A percentile compares a stretch with the other conserved stretches of the same genome.
These are phyloP conservation scores for Laetiporus sulphureus DNA, from an alignment of 1,284 basidiomycete species.

Conservation along the genomic window DNA sequence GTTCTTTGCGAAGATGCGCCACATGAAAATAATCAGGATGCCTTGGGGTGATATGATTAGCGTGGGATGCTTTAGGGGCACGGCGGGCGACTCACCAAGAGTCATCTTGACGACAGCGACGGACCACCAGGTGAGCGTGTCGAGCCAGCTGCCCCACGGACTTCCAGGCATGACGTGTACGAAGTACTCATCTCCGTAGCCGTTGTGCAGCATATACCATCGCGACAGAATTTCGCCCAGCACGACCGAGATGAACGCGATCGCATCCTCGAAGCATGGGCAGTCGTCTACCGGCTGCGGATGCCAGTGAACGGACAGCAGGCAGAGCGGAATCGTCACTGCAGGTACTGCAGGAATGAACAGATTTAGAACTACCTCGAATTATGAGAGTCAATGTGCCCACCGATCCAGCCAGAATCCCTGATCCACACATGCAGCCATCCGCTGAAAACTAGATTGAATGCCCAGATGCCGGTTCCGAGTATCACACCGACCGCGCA, in stretches of 20 bases:
- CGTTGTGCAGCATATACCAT: slow-evolving; percentile 46
- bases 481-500: slow-evolving; percentile 61
- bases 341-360: slow-evolving; percentile 48
- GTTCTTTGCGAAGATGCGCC: slow-evolving; percentile 82
- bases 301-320: slow-evolving; percentile 81
- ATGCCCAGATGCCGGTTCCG: slow-evolving; percentile 62
- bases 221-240: slow-evolving; percentile 69
- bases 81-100: slow-evolving; percentile 33
- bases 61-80: neutral
- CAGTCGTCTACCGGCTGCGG: slow-evolving; percentile 94
- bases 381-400: slow-evolving; percentile 10
- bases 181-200: slow-evolving; percentile 28
- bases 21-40: slow-evolving; percentile 70
- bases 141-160: slow-evolving; percentile 41
- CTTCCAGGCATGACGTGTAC: slow-evolving; percentile 50
- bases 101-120: slow-evolving; percentile 57
- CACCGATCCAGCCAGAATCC: slow-evolving; percentile 48
- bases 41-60: slow-evolving; percentile 23
- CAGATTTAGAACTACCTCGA: neutral
- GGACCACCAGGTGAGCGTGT: slow-evolving; percentile 47
- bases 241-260: slow-evolving; percentile 84
- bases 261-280: slow-evolving; percentile 97
- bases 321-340: slow-evolving; percentile 55
- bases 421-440: slow-evolving; percentile 46
- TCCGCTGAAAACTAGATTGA: slow-evolving; percentile 35